Percentiles rank a stretch among this genome's conserved stretches.
Conservation (phyloP, 768 basidiomycete genomes). For the Clitopilus passeckerianus region DNA sequence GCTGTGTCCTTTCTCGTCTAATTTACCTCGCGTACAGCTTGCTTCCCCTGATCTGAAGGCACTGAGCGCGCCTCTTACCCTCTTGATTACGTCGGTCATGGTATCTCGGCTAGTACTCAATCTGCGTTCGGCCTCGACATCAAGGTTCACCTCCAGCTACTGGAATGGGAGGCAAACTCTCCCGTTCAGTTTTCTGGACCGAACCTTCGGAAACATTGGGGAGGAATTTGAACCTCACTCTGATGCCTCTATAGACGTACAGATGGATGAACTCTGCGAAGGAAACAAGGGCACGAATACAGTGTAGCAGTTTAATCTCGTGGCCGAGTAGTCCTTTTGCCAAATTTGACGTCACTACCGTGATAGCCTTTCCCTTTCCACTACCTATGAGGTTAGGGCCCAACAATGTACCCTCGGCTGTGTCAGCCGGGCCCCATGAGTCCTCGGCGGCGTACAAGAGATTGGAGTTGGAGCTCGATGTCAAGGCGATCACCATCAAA, state of each 20-base stretch:
- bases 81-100: neutral
- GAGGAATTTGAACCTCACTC: neutral
- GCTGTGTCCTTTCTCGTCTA: neutral
- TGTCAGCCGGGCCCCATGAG: neutral
- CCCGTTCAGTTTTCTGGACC: neutral
- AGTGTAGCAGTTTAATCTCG: too few species aligned
- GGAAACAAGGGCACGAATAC: too few species aligned
- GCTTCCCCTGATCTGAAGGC: neutral
- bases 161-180: neutral
- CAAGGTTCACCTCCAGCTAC: neutral
- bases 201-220: neutral
- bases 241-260: neutral
- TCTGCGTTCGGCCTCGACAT: neutral
- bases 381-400: too few species aligned
- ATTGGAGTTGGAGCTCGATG: neutral
- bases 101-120: neutral
- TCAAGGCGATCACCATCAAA: neutral
- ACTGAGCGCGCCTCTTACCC: neutral
- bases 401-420: too few species aligned
- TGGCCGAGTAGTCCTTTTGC: too few species aligned
- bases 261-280: neutral
- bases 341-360: too few species aligned
- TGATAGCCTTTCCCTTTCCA: too few species aligned
- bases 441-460: neutral
- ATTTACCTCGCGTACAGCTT: neutral